phyloP scores from a whole-genome alignment of 768 basidiomycete genomes.

The Epithele typhae region DNA sequence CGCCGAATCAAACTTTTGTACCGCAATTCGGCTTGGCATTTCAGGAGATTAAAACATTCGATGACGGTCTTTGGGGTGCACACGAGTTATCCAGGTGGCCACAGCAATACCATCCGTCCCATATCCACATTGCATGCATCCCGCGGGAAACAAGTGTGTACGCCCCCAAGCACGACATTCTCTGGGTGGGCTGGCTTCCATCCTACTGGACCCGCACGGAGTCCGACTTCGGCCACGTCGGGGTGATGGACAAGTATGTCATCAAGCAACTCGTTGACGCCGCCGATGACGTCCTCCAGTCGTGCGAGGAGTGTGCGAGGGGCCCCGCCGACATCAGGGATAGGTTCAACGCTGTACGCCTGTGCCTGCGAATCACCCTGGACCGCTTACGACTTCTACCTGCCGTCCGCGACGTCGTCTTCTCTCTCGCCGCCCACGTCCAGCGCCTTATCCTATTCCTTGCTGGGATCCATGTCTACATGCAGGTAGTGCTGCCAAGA shows the following conservation, averaged over 20 bases:
- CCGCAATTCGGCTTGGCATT: neutral
- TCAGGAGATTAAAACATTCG: neutral
- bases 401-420: neutral
- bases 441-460: neutral
- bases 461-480: neutral
- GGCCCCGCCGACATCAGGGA: no score
- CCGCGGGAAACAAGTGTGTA: neutral
- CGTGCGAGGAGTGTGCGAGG: neutral
- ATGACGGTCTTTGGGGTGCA: neutral
- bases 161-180: no score
- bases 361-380: neutral
- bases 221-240: neutral
- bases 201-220: neutral
- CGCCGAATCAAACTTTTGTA: neutral
- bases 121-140: neutral
- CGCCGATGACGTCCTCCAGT: neutral
- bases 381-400: neutral
- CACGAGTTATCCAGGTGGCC: neutral
- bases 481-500: neutral
- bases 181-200: neutral
- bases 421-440: neutral
- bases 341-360: neutral
- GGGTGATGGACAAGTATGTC: neutral
- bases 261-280: neutral
- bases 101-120: neutral